A percentile compares a stretch with the other conserved stretches of the same genome.
phyloP scores from a whole-genome alignment of 345 rosid species.

The Ceriops decandra region DNA sequence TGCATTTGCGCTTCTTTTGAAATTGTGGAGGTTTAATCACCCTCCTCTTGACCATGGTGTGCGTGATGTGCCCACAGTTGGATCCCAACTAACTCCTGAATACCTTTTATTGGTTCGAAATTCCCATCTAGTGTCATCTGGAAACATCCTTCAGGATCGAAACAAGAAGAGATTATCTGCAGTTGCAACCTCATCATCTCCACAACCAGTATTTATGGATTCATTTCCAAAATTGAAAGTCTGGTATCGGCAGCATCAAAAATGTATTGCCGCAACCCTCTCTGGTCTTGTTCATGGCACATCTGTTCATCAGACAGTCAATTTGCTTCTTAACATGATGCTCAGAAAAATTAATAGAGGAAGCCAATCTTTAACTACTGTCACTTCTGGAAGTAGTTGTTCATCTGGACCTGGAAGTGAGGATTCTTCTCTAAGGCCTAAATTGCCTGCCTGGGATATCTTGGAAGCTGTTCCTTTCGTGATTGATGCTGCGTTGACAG shows the following conservation, averaged over 20 bases:
- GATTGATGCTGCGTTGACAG: constrained; percentile 82
- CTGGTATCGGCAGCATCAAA: constrained; percentile 90
- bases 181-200: constrained; percentile 26
- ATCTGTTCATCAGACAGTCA: constrained; percentile 80
- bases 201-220: constrained; percentile 65
- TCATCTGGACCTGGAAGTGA: constrained; percentile 61
- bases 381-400: constrained; percentile 78
- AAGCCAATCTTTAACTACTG: constrained; percentile 43
- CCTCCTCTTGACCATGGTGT: constrained; percentile 69
- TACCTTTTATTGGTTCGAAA: constrained; percentile 75
- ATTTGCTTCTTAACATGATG: constrained; percentile 79
- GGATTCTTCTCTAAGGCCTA: constrained; percentile 55
- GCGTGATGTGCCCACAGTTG: constrained; percentile 70
- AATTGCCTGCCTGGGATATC: constrained; percentile 95
- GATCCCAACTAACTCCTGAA: constrained; percentile 75
- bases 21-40: constrained; percentile 83
- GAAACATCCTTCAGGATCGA: constrained; percentile 27
- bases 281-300: constrained; percentile 74
- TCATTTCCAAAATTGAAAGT: constrained; percentile 77
- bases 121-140: constrained; percentile 60
- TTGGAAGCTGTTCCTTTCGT: constrained; percentile 82
- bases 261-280: constrained; percentile 74
- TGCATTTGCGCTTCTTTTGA: constrained; percentile 81
- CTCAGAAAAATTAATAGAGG: constrained; percentile 65
- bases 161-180: constrained; percentile 46